Evolutionary conservation across 768 basidiomycete genomes (phyloP).

Genomic region (Macrocybe gigantea): DNA sequence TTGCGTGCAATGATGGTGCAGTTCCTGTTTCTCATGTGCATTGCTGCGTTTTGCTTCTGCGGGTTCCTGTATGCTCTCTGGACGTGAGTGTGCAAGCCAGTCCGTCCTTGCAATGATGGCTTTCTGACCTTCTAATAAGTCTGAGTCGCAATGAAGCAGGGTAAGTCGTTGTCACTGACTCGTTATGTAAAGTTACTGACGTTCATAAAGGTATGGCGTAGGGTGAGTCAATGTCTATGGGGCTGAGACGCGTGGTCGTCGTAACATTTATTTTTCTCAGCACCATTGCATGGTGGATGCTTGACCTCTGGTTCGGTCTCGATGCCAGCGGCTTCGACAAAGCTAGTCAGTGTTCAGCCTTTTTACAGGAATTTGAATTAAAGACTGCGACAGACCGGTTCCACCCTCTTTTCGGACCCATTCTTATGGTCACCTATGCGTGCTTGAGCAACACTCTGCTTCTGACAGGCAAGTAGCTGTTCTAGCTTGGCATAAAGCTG

Average conservation of each 20-base stretch:
- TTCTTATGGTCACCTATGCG: slow-evolving; percentile 89
- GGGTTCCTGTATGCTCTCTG: slow-evolving; percentile 92
- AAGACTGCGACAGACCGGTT: slow-evolving; percentile 46
- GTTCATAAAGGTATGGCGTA: slow-evolving; percentile 18
- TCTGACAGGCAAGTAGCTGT: slow-evolving; percentile 57
- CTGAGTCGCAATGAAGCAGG: slow-evolving; percentile 55
- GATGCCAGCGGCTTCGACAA: slow-evolving; percentile 86
- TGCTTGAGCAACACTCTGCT: slow-evolving; percentile 90
- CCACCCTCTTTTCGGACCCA: slow-evolving; percentile 83
- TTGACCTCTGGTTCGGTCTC: slow-evolving; percentile 91
- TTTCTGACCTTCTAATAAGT: slow-evolving; percentile 27
- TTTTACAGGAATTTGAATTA: no score
- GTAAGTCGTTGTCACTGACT: slow-evolving; percentile 26
- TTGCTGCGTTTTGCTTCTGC: slow-evolving; percentile 86
- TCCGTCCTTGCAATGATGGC: neutral
- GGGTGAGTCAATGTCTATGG: slow-evolving; percentile 15
- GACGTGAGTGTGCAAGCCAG: slow-evolving; percentile 56
- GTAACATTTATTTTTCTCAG: slow-evolving; percentile 9
- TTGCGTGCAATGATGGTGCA: slow-evolving; percentile 91
- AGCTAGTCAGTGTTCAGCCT: slow-evolving; percentile 50
- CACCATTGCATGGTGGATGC: slow-evolving; percentile 91
- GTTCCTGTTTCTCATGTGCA: slow-evolving; percentile 77
- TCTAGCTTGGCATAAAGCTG: slow-evolving; percentile 1
- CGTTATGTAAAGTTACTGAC: no score
- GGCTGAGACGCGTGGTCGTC: neutral